phyloP scores from a whole-genome alignment of 305 asterid species.

The Rubia tinctorum region DNA sequence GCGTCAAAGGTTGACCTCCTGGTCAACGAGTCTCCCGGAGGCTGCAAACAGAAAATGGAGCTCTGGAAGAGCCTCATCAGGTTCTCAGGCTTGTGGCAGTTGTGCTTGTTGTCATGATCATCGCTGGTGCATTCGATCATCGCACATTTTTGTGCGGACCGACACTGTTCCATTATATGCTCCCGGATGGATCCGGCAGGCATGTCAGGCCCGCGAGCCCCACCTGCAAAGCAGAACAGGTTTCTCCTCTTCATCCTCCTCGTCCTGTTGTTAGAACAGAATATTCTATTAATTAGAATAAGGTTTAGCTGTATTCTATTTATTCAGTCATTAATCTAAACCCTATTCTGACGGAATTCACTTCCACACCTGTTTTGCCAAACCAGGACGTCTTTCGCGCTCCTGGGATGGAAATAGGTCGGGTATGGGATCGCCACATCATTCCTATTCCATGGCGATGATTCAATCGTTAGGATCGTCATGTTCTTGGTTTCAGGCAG shows the following conservation, averaged over 20 bases:
- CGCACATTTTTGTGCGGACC: constrained; percentile 36
- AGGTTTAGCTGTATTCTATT: too few species aligned
- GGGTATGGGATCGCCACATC: constrained; percentile 91
- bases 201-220: constrained; percentile 54
- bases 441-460: constrained; percentile 80
- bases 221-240: constrained; percentile 72
- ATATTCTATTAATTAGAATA: too few species aligned
- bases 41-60: constrained; percentile 74
- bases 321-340: too few species aligned
- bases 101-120: constrained; percentile 25
- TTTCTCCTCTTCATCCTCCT: constrained; percentile 38
- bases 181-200: constrained; percentile 50
- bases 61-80: constrained; percentile 62
- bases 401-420: constrained; percentile 81
- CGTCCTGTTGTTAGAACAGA: constrained; percentile 23
- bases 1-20: constrained; percentile 80
- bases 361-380: constrained; percentile 39
- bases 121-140: constrained; percentile 51
- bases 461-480: constrained; percentile 72
- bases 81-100: constrained; percentile 59
- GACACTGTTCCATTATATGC: constrained; percentile 69
- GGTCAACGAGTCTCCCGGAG: constrained; percentile 84
- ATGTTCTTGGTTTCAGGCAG: constrained; percentile 59
- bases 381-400: constrained; percentile 33
- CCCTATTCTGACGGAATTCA: too few species aligned